A percentile compares a stretch with the other conserved stretches of the same genome.
These are phyloP conservation scores for Trifolium dubium DNA, from an alignment of 306 rosid genomes.

Conservation along the genomic window DNA sequence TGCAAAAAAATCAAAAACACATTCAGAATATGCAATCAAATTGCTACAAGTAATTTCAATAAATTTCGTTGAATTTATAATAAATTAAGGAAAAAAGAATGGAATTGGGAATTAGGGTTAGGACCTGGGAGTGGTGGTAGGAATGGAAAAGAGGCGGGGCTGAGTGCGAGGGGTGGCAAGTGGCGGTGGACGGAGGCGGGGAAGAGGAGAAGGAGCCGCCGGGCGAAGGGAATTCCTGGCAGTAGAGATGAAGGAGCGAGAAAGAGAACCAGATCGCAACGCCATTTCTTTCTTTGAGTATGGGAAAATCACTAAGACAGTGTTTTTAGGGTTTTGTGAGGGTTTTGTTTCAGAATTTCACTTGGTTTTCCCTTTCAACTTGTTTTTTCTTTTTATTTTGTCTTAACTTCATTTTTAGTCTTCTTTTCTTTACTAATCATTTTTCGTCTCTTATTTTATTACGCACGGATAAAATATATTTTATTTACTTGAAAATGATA, in stretches of 20 bases:
- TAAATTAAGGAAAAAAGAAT: background rate
- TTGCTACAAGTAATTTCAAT: background rate
- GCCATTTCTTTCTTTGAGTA: slow-evolving; percentile 39
- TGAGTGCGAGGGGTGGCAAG: slow-evolving; percentile 67
- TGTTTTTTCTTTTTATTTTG: too few species aligned
- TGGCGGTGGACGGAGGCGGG: slow-evolving; percentile 69
- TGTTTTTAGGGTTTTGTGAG: slow-evolving; percentile 60
- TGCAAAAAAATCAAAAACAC: slow-evolving; percentile 1
- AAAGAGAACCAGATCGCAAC: slow-evolving; percentile 77
- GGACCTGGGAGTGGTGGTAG: slow-evolving; percentile 62
- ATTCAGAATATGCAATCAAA: slow-evolving; percentile 2
- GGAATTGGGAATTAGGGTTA: slow-evolving; percentile 1
- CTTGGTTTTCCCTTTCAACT: too few species aligned
- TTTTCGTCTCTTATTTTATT: too few species aligned
- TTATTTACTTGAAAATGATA: too few species aligned
- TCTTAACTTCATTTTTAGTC: too few species aligned
- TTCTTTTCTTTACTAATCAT: too few species aligned
- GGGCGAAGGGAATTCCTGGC: slow-evolving; percentile 75
- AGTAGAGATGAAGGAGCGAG: slow-evolving; percentile 71
- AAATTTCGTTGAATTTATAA: background rate
- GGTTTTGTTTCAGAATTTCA: slow-evolving; percentile 52
- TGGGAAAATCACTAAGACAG: slow-evolving; percentile 2
- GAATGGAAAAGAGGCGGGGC: slow-evolving; percentile 71
- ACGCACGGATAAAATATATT: too few species aligned
- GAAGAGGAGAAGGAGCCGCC: slow-evolving; percentile 57